Evolutionary conservation across 2,329 filamentous ascomycete species (phyloP).

Genomic region (Zymoseptoria tritici): DNA sequence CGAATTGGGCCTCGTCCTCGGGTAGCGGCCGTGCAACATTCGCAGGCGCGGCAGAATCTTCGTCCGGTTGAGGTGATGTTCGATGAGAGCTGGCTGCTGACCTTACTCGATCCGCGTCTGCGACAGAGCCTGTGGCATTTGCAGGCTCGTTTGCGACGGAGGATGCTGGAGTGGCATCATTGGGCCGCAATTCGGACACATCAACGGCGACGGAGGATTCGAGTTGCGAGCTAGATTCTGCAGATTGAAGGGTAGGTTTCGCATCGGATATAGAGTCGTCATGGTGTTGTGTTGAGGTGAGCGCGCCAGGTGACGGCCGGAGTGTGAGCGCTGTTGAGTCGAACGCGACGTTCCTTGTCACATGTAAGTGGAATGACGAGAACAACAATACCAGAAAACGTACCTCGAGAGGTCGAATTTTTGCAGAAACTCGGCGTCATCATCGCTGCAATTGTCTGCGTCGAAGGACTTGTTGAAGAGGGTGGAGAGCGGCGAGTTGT

Average conservation of each 20-base stretch:
- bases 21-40: constrained; percentile 20
- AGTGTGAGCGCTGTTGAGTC: constrained; percentile 36
- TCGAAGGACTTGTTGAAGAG: constrained; percentile 5
- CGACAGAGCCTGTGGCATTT: neutral
- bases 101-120: neutral
- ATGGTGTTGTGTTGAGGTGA: constrained; percentile 21
- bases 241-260: constrained; percentile 16
- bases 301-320: constrained; percentile 34
- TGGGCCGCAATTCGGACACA: constrained; percentile 11
- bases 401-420: constrained; percentile 9
- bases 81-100: neutral
- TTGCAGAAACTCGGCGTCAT: constrained; percentile 11
- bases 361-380: constrained; percentile 1
- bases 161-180: constrained; percentile 6
- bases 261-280: constrained; percentile 22
- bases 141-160: constrained; percentile 3
- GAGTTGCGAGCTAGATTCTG: constrained; percentile 6
- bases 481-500: constrained; percentile 6
- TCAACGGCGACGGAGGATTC: constrained; percentile 5
- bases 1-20: constrained; percentile 23
- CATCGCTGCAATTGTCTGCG: constrained; percentile 1
- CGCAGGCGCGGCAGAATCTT: constrained; percentile 7
- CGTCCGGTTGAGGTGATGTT: constrained; percentile 7
- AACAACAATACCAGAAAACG: constrained; percentile 3
- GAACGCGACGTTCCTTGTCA: constrained; percentile 46